Evolutionary conservation across 768 basidiomycete species (phyloP), one percentile per base, ranked within the genome.

Genomic region (Mycena vitilis): DNA sequence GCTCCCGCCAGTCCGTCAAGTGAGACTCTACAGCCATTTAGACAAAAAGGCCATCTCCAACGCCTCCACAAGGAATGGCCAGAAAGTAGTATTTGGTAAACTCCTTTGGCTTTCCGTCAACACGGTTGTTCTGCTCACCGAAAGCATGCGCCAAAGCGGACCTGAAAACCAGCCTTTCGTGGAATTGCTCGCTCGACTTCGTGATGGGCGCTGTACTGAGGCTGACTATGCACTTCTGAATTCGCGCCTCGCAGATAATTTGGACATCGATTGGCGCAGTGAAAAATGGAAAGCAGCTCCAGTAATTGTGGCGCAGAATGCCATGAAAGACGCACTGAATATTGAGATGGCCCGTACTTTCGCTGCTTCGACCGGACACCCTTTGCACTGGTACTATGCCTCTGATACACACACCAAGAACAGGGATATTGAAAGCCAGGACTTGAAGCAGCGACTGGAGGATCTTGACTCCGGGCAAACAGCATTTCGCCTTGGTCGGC

Each of bases 1-100:
- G 57, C 65, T 83, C 0, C 79, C 82, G 0, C 84, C 84, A 15
- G 62, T 63, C 4, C 25, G 44, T 0, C 47, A 63, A 20, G 30
- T 25, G 7, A 34, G 36, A 6, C 52, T 54, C 1, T 56, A 45
- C 45, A 15, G 52, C 42, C 75, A 84, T 0, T 63, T 68, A 34
- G 42, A 59, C 16, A 23, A 45, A 16, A 63, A 55, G n/a, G 9
- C 47, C 30, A 40, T 18, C 22, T 1, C 42, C 20, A 49, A 5
- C 1, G 52, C 36, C 10, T 25, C 25, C 0, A 63, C 48, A 5
- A 36, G 20, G 25, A 8, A 53, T 2, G 22, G 42, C 0, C 72
- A 79, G 3, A 75, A 52, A 18, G 30, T 59, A 4, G 47, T 62
- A 0, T 47, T 62, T 8, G 61, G 61, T 1, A 62, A 62, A 30